These are phyloP conservation scores for Wallacemonas rigidus DNA, from an alignment of 208 protist genomes.

Conservation along the genomic window DNA sequence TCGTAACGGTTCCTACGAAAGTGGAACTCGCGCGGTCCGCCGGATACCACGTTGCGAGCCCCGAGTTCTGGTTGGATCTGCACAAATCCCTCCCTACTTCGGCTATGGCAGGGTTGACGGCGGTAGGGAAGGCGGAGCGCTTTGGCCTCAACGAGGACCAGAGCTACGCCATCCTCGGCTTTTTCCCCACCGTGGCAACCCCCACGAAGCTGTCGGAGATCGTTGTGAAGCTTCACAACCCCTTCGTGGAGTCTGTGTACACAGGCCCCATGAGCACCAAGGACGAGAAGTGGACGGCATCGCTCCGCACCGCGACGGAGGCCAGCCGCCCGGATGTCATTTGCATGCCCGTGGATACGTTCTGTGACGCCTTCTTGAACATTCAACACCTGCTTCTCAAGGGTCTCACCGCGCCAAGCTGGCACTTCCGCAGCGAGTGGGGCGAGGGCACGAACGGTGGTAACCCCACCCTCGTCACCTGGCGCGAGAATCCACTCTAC, in stretches of 20 bases:
- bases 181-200: conserved; percentile 24
- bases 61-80: conserved; percentile 59
- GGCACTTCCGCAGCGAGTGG: conserved; percentile 54
- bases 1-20: conserved; percentile 42
- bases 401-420: conserved; percentile 26
- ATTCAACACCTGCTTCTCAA: conserved; percentile 46
- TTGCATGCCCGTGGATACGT: conserved; percentile 62
- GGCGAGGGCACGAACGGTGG: conserved; percentile 51
- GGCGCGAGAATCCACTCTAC: conserved; percentile 63
- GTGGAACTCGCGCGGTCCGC: conserved; percentile 24
- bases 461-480: conserved; percentile 54
- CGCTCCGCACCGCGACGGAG: conserved; percentile 23
- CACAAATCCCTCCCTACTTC: conserved; percentile 33
- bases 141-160: conserved; percentile 45
- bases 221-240: conserved; percentile 63
- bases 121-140: conserved; percentile 19
- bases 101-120: conserved; percentile 31
- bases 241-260: conserved; percentile 48
- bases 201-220: conserved; percentile 43
- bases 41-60: conserved; percentile 33
- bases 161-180: conserved; percentile 60
- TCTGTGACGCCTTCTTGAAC: conserved; percentile 43
- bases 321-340: conserved; percentile 37
- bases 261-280: conserved; percentile 52
- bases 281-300: conserved; percentile 46